Evolutionary conservation across 1,284 basidiomycete species (phyloP).

Genomic region (Puccinia polysora): DNA sequence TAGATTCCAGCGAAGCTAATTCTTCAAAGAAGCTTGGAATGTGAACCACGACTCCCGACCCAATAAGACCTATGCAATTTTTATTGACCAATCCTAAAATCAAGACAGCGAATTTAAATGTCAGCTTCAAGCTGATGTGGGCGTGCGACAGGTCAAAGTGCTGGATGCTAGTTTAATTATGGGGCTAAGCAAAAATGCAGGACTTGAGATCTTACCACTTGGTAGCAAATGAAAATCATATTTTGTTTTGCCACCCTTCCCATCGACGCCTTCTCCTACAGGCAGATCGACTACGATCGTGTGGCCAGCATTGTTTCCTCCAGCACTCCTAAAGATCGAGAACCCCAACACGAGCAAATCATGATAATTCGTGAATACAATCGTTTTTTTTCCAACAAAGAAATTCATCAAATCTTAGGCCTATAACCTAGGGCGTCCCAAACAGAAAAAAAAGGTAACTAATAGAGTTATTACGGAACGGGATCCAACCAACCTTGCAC

Average conservation of each 20-base stretch:
- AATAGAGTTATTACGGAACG: background rate
- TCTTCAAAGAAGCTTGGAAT: slow-evolving; percentile 54
- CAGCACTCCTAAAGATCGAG: slow-evolving; percentile 31
- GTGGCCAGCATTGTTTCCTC: slow-evolving; percentile 43
- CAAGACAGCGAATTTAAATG: background rate
- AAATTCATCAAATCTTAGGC: background rate
- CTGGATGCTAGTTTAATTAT: background rate
- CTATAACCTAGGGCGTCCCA: background rate
- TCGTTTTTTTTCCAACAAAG: background rate
- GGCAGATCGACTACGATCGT: slow-evolving; percentile 43
- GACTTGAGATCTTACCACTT: slow-evolving; percentile 29
- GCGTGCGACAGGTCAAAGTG: background rate
- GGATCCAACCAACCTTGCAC: slow-evolving; percentile 24
- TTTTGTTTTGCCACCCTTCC: slow-evolving; percentile 38
- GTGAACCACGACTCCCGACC: slow-evolving; percentile 53
- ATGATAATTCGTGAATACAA: too few relatives aligned
- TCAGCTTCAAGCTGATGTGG: background rate
- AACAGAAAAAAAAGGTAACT: slow-evolving; percentile 2
- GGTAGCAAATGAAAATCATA: slow-evolving; percentile 43
- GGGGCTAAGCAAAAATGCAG: background rate
- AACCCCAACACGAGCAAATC: background rate
- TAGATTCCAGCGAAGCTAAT: slow-evolving; percentile 52
- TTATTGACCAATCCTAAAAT: slow-evolving; percentile 52
- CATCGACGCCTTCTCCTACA: slow-evolving; percentile 4
- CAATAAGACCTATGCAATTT: slow-evolving; percentile 53